Percentiles rank a stretch among this genome's conserved stretches.
Evolutionary conservation across 306 rosid species (phyloP).

Genomic region (Vigna trinervia): DNA sequence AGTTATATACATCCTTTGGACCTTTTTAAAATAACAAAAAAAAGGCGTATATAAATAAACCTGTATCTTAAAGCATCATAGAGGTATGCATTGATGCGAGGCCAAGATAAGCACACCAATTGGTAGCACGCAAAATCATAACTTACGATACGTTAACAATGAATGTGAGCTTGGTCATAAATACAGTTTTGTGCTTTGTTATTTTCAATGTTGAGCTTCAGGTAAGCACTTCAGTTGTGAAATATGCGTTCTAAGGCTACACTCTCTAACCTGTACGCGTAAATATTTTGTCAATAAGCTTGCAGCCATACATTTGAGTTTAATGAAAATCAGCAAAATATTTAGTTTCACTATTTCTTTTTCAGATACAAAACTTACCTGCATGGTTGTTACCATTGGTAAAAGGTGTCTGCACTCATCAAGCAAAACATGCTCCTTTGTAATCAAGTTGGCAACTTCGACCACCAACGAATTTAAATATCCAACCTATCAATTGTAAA

Average conservation of each 20-base stretch:
- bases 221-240: conserved; percentile 10
- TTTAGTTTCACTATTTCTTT: not conserved
- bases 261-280: conserved; percentile 11
- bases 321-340: not conserved
- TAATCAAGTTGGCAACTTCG: conserved; percentile 10
- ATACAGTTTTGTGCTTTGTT: not conserved
- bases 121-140: not conserved
- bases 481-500: conserved; percentile 26
- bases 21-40: not conserved
- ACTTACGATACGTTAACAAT: not conserved
- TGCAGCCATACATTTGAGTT: not conserved
- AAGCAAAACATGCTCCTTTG: conserved; percentile 8
- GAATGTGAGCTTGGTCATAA: not conserved
- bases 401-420: conserved; percentile 1
- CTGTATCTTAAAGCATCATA: not conserved
- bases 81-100: not conserved
- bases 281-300: not conserved
- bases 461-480: not conserved
- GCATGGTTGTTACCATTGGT: not conserved
- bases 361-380: not conserved
- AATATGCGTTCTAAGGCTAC: conserved; percentile 17
- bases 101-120: conserved; percentile 1
- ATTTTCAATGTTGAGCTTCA: conserved; percentile 4
- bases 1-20: not conserved
- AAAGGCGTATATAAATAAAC: not conserved